These are phyloP conservation scores for Calonectria naviculata DNA, from an alignment of 2,329 filamentous ascomycete species.

Conservation along the genomic window DNA sequence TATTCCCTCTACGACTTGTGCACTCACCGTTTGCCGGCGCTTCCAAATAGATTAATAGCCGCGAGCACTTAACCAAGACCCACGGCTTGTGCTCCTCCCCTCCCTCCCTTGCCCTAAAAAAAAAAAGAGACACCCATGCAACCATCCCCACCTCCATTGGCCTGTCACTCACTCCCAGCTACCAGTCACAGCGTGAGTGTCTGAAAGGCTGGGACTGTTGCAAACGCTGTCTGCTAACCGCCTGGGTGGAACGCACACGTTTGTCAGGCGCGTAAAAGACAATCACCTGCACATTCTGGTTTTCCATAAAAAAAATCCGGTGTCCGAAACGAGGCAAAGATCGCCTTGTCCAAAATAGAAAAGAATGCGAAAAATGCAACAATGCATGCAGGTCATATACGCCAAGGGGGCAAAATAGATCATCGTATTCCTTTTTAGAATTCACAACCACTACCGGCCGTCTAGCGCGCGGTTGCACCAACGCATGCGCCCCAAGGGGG, in stretches of 20 bases:
- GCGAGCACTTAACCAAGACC: not conserved
- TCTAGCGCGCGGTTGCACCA: conserved; percentile 13
- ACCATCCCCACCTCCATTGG: not conserved
- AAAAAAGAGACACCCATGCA: not conserved
- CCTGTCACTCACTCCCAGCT: not conserved
- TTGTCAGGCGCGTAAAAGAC: not conserved
- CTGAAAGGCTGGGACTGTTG: not conserved
- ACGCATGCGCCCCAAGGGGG: not conserved
- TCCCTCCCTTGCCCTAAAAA: not conserved
- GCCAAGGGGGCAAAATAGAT: not conserved
- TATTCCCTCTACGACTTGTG: not conserved
- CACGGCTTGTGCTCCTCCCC: not conserved
- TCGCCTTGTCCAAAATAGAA: not conserved
- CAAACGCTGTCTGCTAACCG: not conserved
- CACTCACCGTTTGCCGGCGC: conserved; percentile 21
- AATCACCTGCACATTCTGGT: not conserved
- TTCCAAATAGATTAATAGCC: conserved; percentile 29
- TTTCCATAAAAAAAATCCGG: not conserved
- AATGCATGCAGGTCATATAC: conserved; percentile 2
- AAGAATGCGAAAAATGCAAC: not conserved
- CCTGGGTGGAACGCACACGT: not conserved
- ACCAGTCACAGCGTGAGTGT: not conserved
- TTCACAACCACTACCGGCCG: not conserved
- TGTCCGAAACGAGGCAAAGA: not conserved
- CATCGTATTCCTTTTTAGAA: not conserved